Conservation (phyloP, 805 yeast species). For the Starmerella sp. region DNA sequence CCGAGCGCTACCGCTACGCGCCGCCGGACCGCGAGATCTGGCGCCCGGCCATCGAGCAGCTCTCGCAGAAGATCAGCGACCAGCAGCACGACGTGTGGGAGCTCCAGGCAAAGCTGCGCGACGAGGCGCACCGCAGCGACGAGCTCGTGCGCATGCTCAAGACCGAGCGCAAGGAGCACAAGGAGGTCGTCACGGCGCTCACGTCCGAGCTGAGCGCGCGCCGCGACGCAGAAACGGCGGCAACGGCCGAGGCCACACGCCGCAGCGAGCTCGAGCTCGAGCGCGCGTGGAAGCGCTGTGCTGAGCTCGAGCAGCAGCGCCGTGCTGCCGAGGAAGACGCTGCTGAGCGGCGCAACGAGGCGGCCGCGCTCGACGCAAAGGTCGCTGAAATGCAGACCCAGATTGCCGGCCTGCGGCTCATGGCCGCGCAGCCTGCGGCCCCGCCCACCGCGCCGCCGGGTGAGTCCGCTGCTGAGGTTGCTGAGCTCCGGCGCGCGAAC, state of each 20-base stretch:
- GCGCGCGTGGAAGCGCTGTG: constrained; percentile 2
- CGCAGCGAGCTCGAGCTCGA: neutral
- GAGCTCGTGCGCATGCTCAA: constrained; percentile 1
- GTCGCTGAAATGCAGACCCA: neutral
- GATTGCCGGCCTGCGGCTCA: neutral
- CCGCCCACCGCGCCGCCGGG: neutral
- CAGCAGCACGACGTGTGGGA: constrained; percentile 15
- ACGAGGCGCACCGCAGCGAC: constrained; percentile 6
- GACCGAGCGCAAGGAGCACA: constrained; percentile 7
- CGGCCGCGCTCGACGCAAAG: neutral
- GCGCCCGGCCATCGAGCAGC: constrained; percentile 4
- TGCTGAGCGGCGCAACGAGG: neutral
- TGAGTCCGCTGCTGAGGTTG: neutral
- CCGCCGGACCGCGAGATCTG: constrained; percentile 1
- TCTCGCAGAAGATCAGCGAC: constrained; percentile 6
- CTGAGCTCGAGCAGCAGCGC: neutral
- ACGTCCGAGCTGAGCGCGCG: neutral
- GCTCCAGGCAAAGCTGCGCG: constrained; percentile 7
- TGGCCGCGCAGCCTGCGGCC: neutral
- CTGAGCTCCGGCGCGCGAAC: neutral
- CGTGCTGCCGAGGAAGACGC: neutral
- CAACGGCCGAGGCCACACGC: neutral
- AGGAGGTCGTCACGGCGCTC: constrained; percentile 9
- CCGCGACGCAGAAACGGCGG: neutral
- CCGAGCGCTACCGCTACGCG: neutral